Base-by-base conservation (phyloP, 1,139 yeast species). In the Zygosaccharomyces sapae region DNA sequence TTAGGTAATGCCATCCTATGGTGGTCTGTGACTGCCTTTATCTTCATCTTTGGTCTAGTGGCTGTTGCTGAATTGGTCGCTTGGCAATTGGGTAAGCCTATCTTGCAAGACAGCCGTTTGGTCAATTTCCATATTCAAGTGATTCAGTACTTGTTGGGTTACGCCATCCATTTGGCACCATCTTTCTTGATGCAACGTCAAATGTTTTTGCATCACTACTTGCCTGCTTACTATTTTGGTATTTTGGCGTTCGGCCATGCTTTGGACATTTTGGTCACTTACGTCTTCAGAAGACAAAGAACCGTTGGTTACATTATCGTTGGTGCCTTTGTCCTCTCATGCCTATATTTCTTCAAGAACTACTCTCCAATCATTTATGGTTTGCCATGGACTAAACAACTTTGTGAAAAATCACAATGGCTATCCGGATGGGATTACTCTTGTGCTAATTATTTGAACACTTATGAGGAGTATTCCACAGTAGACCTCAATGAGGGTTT, bases 151-250 rank as follows among this genome's bases (percentile, higher is more conserved):
- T 65, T 83, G 44, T 65, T 83, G n/a, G 98, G 96, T 31, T 92
- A 96, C 94, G 76, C 76, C 33, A 58, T 87, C 51, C 97, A 92
- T 68, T 86, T 82, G 65, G 70, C 77, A 58, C 98, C 98, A 52
- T 90, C 94, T 49, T 90, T 80, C 73, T 73, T 92, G 53, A 90
- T 90, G 97, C 92, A 85, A 25, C 83, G 97, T 69, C 97, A 89
- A 70, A 72, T 92, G 68, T 90, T 90, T 73, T 73, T 92, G 61
- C 97, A 90, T 66, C 97, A 90, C 67, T 90, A 92, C 67, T 73
- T 92, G 56, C 96, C 96, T 47, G 85, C 96, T 3, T 80, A 86
- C 44, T 92, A 89, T 71, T 90, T 92, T 68, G 95, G 92, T 40
- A 75, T 90, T 47, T 75, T 92, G 56, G 89, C 89, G 0, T 71